These are phyloP conservation scores for Tolypocladium pustulatum DNA, from an alignment of 2,329 filamentous ascomycete genomes.

Conservation along the genomic window DNA sequence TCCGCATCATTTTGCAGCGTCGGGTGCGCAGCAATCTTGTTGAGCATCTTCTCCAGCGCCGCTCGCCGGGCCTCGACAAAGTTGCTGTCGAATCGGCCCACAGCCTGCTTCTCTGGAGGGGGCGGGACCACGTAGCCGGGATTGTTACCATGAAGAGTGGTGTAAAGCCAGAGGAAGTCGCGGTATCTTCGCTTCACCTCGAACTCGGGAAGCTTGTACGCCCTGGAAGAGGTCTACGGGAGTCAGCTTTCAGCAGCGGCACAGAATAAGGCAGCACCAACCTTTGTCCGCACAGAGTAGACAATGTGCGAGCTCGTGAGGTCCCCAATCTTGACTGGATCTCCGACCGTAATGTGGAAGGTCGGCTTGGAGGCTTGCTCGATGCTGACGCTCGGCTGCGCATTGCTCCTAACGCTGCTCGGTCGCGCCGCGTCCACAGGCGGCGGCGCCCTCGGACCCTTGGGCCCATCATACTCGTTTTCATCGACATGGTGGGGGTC, in stretches of 20 bases:
- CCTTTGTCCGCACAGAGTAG: slow-evolving; percentile 89
- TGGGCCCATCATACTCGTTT: slow-evolving; percentile 49
- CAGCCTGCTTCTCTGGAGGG: slow-evolving; percentile 94
- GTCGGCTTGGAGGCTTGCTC: slow-evolving; percentile 89
- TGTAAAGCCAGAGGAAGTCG: slow-evolving; percentile 97
- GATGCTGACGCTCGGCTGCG: slow-evolving; percentile 71
- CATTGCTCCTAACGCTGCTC: slow-evolving; percentile 39
- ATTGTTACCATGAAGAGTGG: slow-evolving; percentile 84
- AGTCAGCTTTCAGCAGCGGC: slow-evolving; percentile 6
- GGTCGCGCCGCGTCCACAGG: slow-evolving; percentile 49
- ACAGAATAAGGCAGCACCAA: slow-evolving; percentile 23
- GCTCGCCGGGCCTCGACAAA: slow-evolving; percentile 90
- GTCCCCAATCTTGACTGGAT: slow-evolving; percentile 96
- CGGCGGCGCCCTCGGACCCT: slow-evolving; percentile 53
- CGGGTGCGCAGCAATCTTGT: slow-evolving; percentile 84
- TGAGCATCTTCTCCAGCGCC: slow-evolving; percentile 93
- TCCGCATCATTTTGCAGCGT: slow-evolving; percentile 88
- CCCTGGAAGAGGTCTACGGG: slow-evolving; percentile 79
- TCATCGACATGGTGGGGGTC: slow-evolving; percentile 60
- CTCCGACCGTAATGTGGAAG: slow-evolving; percentile 85
- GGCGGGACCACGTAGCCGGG: slow-evolving; percentile 92
- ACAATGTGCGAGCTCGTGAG: slow-evolving; percentile 95
- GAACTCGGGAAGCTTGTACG: slow-evolving; percentile 86
- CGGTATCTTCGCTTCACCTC: slow-evolving; percentile 88
- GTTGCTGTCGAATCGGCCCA: slow-evolving; percentile 90